A percentile compares a stretch with the other conserved stretches of the same genome.
phyloP scores from a whole-genome alignment of 2,329 filamentous ascomycete species.

The Sarocladiaceae sp. region DNA sequence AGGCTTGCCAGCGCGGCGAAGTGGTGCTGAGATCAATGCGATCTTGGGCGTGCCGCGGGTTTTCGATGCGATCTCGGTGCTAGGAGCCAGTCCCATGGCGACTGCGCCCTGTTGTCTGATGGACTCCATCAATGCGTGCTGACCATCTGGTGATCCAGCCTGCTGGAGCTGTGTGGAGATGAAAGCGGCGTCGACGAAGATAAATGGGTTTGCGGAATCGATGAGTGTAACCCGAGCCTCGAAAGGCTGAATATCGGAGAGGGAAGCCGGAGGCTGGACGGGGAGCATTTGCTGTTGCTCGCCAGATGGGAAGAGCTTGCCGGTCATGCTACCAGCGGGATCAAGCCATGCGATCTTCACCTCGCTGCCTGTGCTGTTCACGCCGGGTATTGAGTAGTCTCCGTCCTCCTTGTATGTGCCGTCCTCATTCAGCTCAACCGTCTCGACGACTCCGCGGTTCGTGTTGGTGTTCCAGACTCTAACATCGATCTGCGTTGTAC shows the following conservation, averaged over 20 bases:
- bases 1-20: background rate
- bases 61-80: conserved; percentile 27
- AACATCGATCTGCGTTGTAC: conserved; percentile 20
- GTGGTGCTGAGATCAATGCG: conserved; percentile 40
- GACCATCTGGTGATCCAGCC: conserved; percentile 4
- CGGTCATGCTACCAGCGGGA: conserved; percentile 58
- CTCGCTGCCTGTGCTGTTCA: conserved; percentile 45
- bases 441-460: conserved; percentile 48
- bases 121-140: conserved; percentile 34
- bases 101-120: conserved; percentile 52
- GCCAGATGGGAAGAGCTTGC: conserved; percentile 54
- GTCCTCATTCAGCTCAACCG: conserved; percentile 43
- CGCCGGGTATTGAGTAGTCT: conserved; percentile 54
- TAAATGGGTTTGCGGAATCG: conserved; percentile 34
- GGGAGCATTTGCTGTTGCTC: conserved; percentile 40
- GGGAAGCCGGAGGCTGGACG: conserved; percentile 23
- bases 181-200: conserved; percentile 45
- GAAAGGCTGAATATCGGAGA: conserved; percentile 19
- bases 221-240: conserved; percentile 29
- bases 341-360: conserved; percentile 56
- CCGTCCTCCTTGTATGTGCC: conserved; percentile 45
- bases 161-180: conserved; percentile 17
- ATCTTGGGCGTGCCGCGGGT: conserved; percentile 48
- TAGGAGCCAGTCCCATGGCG: conserved; percentile 50
- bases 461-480: conserved; percentile 62